Base-by-base conservation (phyloP, 441 rosid species). In the Kokia cookei region DNA sequence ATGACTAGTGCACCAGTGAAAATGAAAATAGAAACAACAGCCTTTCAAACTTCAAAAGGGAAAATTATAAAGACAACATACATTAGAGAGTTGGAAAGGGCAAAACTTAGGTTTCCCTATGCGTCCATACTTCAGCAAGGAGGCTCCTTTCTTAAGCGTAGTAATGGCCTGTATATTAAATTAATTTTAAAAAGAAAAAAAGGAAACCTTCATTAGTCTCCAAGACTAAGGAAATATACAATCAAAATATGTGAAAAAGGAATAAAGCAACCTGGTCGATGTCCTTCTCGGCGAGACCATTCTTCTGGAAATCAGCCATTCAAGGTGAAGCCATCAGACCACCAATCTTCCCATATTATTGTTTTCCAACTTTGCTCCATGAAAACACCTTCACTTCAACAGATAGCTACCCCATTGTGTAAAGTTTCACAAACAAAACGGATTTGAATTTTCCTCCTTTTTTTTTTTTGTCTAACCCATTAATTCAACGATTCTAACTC, bases 301-400 rank as follows among this genome's bases (percentile, higher is more conserved):
- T 78, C 84, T 82, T 87, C 83, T 85, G 85, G 79, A 87, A 60
- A 82, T 89, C 95, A 86, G 89, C 87, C 96, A 92, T 93, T 91
- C 88, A 85, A 89, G 80, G 76, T 81, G 86, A 71, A 76, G 85
- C 89, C 86, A 87, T 88, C 83, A 74, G 87, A 80, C 78, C 76
- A 78, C 83, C 80, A 77, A 72, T 78, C 78, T 43, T 72, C 77
- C 69, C 80, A 78, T 63, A 40, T 26, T 62, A 43, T 42, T 59
- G 37, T 40, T 53, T 60, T 17, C 80, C 75, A 74, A 64, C 54
- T 64, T 72, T 72, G 62, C 68, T 62, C 80, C 82, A 77, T 77
- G 58, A 65, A 65, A 67, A 57, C 62, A 51, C 17, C 69, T 29
- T 5, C 54, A 63, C 50, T 61, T 69, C 13, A 19, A 19, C 22